Base-by-base conservation (phyloP, 805 yeast species). In the Teunomyces stri region DNA sequence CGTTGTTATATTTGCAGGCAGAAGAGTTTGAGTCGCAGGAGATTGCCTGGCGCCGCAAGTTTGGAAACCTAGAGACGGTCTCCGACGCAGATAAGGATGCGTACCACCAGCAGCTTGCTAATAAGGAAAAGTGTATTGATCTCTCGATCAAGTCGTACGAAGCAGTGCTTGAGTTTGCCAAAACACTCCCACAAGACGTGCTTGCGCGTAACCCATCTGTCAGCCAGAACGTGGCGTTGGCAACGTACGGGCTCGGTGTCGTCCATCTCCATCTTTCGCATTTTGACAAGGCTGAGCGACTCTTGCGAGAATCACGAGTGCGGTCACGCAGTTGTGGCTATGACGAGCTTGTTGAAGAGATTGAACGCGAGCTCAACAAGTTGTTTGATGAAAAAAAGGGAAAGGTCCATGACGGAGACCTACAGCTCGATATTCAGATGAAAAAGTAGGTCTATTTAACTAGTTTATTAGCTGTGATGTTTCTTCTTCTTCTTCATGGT, bases 191-290 rank as follows among this genome's bases (percentile, higher is more conserved):
- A 20, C 54, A 52, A 43, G 64, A 65, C 13, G 48, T 56, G 13
- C 51, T 56, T 25, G 45, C 48, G n/a, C 46, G 50, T 22, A 58
- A 61, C 39, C 34, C 36, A n/a, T 36, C 45, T 5, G 66, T 85
- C 10, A 76, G 79, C 28, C 89, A 87, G 52, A 81, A 87, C 1
- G 81, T 86, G 36, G 94, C 95, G 0, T 72, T 91, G 61, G 82
- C 96, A 0, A 81, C 89, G 0, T 91, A 87, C 60, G 95, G 96
- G 0, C 71, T 88, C 35, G 98, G 97, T 1, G 95, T 90, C 4
- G 75, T 89, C 9, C 75, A 79, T 38, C 65, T 85, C n/a, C 88
- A 87, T 55, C 59, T 72, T 40, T 79, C 84, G 0, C 68, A 82
- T 9, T 71, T 78, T 47, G 75, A 72, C 2, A 66, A 74, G 46